phyloP scores from a whole-genome alignment of 1,139 yeast genomes.

The Tardiomyces blankii region DNA sequence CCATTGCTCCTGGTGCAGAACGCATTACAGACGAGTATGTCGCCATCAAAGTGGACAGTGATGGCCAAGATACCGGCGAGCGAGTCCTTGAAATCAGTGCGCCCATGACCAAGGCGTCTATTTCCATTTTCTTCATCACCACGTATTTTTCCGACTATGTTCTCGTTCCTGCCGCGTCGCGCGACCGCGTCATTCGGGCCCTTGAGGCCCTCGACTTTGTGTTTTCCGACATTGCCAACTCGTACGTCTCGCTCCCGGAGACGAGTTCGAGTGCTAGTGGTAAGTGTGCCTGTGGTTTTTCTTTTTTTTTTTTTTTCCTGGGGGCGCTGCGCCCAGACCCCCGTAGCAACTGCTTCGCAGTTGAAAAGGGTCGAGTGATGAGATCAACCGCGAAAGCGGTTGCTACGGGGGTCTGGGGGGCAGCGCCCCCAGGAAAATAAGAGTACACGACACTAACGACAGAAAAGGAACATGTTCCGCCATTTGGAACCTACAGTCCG shows the following conservation, averaged over 20 bases:
- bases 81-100: constrained; percentile 47
- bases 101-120: constrained; percentile 47
- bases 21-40: constrained; percentile 39
- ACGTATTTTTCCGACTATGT: constrained; percentile 60
- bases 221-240: constrained; percentile 30
- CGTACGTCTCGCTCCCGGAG: constrained; percentile 13
- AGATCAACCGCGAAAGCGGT: neutral
- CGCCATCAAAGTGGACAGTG: constrained; percentile 50
- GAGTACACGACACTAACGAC: neutral
- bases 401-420: neutral
- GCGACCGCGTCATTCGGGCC: constrained; percentile 35
- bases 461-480: neutral
- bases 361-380: neutral
- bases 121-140: constrained; percentile 51
- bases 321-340: constrained; percentile 2
- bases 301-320: neutral
- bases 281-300: too few species aligned
- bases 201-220: constrained; percentile 35
- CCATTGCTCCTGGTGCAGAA: constrained; percentile 25
- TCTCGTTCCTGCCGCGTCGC: constrained; percentile 40
- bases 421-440: neutral
- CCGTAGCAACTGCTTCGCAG: neutral
- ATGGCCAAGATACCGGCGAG: constrained; percentile 42
- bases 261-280: neutral
- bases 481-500: neutral